Base-by-base conservation (phyloP, 2,329 filamentous ascomycete species). In the Stenocarpella maydis region DNA sequence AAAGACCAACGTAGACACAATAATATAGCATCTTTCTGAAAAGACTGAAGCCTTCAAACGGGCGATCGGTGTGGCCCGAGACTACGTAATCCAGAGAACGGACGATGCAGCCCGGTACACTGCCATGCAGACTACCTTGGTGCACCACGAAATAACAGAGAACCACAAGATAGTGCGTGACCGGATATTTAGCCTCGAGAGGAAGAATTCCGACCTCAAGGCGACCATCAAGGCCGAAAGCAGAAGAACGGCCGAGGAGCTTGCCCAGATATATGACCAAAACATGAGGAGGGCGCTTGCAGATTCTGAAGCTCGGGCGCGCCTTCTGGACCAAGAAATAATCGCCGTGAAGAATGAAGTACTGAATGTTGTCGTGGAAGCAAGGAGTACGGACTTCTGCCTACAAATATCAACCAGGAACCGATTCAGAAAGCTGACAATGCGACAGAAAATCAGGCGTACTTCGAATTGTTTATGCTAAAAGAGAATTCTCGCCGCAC, bases 11-110 rank as follows among this genome's bases (percentile, higher is more conserved):
- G 54, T 52, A 10, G 37, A 61, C 24, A 50, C 54, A 10, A 24
- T 67, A 14, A 31, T 67, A 9, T 45, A 67, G 17, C 17, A 52
- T 5, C 12, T 67, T 10, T 50, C 65, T 4, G 65, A 67, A 24
- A 61, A 61, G 14, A 61, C 65, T 1, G 17, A 31, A 37, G 54
- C 24, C 9, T 61, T 61, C 17, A 41, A 61, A n/a, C 31, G 21
- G 5, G 65, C 53, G 1, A 24, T 61, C 17, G 17, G 24, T 12
- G 19, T 49, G 19, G 65, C 65, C 55, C 54, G 53, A 24, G 43
- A 67, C n/a, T 54, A 43, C 2, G 12, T 7, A 12, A 53, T 67
- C 19, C 53, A 67, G n/a, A 52, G 31, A 9, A 41, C 34, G 10
- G 31, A 50, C 2, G 61, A 5, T 1, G 26, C 53, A 21, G 47